Conservation (phyloP, 371 early-diverging fungal species). For the Haplosporangium sp. region DNA sequence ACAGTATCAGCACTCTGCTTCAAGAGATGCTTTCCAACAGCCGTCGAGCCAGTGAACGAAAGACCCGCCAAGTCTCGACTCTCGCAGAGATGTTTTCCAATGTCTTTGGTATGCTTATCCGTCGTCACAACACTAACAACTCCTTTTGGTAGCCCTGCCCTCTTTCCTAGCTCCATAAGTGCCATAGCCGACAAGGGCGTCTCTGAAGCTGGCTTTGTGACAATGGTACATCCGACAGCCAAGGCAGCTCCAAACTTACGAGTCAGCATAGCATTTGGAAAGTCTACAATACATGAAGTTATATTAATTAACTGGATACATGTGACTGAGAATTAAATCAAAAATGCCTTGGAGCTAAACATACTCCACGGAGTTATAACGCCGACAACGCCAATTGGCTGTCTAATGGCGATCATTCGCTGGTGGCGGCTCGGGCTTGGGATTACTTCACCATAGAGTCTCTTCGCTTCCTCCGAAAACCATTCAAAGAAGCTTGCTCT, state of each 20-base stretch:
- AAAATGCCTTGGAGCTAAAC: slow-evolving; percentile 10
- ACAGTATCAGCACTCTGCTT: slow-evolving; percentile 77
- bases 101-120: slow-evolving; percentile 66
- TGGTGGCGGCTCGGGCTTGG: slow-evolving; percentile 69
- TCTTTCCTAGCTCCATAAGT: slow-evolving; percentile 77
- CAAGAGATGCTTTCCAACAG: slow-evolving; percentile 81
- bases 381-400: slow-evolving; percentile 89
- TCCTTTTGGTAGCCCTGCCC: slow-evolving; percentile 91
- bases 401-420: slow-evolving; percentile 78
- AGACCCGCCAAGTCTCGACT: slow-evolving; percentile 77
- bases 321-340: neutral
- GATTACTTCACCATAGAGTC: slow-evolving; percentile 85
- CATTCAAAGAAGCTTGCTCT: slow-evolving; percentile 80
- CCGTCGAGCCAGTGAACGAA: slow-evolving; percentile 87
- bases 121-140: slow-evolving; percentile 87
- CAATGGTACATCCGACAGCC: slow-evolving; percentile 83
- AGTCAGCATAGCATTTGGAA: slow-evolving; percentile 93
- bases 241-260: slow-evolving; percentile 88
- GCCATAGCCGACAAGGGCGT: slow-evolving; percentile 89
- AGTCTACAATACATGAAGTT: slow-evolving; percentile 61
- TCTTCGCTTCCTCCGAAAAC: slow-evolving; percentile 90
- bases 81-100: slow-evolving; percentile 78
- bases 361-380: slow-evolving; percentile 94
- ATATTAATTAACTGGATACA: neutral
- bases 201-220: slow-evolving; percentile 83